Conservation (phyloP, 1,139 yeast genomes). For the Hemisphaericaspora xylanilytica region DNA sequence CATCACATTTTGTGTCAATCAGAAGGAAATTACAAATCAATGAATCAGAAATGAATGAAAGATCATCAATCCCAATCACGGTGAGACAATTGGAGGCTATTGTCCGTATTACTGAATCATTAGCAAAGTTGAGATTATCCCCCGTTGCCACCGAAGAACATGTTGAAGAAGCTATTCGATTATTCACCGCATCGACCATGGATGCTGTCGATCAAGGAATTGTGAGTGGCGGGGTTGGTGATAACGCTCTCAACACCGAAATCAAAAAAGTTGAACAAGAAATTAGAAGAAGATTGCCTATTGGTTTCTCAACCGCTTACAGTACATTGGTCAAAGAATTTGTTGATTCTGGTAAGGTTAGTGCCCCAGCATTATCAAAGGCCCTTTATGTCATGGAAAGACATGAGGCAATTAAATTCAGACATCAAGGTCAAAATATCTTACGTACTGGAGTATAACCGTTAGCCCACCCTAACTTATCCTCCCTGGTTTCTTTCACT, state of each 20-base stretch:
- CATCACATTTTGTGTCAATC: slow-evolving; percentile 93
- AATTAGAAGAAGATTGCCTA: slow-evolving; percentile 85
- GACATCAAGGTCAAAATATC: slow-evolving; percentile 86
- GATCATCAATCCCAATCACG: slow-evolving; percentile 96
- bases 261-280: slow-evolving; percentile 80
- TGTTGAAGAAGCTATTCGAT: slow-evolving; percentile 91
- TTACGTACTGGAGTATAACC: slow-evolving; percentile 75
- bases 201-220: slow-evolving; percentile 92
- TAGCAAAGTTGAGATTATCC: slow-evolving; percentile 80
- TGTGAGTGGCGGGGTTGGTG: slow-evolving; percentile 41
- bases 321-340: slow-evolving; percentile 81
- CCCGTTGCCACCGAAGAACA: slow-evolving; percentile 87
- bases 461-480: not conserved
- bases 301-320: slow-evolving; percentile 95
- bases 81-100: slow-evolving; percentile 97
- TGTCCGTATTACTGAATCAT: slow-evolving; percentile 89
- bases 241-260: slow-evolving; percentile 60
- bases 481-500: not conserved
- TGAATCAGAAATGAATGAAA: slow-evolving; percentile 79
- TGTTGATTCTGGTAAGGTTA: slow-evolving; percentile 66
- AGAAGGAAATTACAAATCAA: slow-evolving; percentile 79
- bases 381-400: slow-evolving; percentile 82
- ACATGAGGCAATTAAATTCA: slow-evolving; percentile 79
- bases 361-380: slow-evolving; percentile 75
- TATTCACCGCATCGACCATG: slow-evolving; percentile 97